Conservation (phyloP, 1,284 basidiomycete species). For the Kalmanozyma brasiliensis region DNA sequence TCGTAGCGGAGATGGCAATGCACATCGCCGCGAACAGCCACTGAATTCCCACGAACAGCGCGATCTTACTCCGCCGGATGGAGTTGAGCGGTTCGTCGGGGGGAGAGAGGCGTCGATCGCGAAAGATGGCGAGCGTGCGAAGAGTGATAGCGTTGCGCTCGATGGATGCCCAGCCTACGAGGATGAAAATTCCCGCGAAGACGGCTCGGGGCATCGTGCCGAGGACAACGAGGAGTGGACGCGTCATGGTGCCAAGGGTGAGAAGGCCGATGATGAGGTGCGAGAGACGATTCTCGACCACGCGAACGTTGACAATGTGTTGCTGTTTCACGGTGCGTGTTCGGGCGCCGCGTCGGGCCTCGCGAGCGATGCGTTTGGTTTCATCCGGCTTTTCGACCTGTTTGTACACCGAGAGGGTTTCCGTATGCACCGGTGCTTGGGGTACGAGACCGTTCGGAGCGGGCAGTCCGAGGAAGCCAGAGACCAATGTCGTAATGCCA, state of each 20-base stretch:
- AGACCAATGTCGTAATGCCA: conserved; percentile 89
- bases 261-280: conserved; percentile 65
- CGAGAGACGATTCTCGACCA: conserved; percentile 64
- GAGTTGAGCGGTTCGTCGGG: conserved; percentile 73
- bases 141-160: conserved; percentile 84
- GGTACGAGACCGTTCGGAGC: conserved; percentile 93
- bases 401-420: conserved; percentile 82
- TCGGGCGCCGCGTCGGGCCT: conserved; percentile 68
- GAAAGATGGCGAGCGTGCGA: conserved; percentile 83
- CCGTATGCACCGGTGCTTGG: conserved; percentile 93
- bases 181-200: conserved; percentile 66
- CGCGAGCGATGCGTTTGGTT: conserved; percentile 65
- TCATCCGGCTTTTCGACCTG: conserved; percentile 54
- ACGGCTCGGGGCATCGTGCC: conserved; percentile 63
- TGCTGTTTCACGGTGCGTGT: conserved; percentile 44
- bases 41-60: conserved; percentile 83
- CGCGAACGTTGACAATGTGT: conserved; percentile 56
- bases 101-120: conserved; percentile 72
- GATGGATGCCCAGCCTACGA: conserved; percentile 73
- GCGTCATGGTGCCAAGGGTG: conserved; percentile 66
- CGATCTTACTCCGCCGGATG: conserved; percentile 80
- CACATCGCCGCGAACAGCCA: conserved; percentile 87
- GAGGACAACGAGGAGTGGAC: conserved; percentile 64
- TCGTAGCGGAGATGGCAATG: conserved; percentile 90
- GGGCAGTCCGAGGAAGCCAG: conserved; percentile 87